Base-by-base conservation (phyloP, 768 basidiomycete genomes). In the Tulasnella sp. region DNA sequence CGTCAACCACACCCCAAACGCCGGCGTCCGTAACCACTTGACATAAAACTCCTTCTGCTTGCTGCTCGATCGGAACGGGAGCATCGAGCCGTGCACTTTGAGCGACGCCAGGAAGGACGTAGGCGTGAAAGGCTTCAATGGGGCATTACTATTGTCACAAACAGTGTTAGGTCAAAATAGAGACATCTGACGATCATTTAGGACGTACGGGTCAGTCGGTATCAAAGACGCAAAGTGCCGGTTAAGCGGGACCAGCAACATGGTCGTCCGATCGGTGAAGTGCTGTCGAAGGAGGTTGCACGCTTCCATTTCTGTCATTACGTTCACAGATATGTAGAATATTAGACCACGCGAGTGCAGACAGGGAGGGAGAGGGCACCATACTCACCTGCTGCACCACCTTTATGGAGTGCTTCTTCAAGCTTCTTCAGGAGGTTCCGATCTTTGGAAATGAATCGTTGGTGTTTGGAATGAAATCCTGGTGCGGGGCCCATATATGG, bases 151-250 rank as follows among this genome's bases (percentile, higher is more conserved):
- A 21, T 13, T 23, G 10, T 15, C 0, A 27, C 3, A 4, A 27
- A 15, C 21, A 13, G 9, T 11, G 13, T 17, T 10, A 27, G 34
- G 54, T 59, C 10, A 59, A 27, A 21, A 49, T 15, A 3, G 3
- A 7, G 23, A 9, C 2, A 15, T 21, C 7, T n/a, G 15, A 27
- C 10, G 9, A 32, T 26, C 24, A 8, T 23, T 26, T 17, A 51
- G 3, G 15, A 60, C 83, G 82, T 7, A 75, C 71, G 4, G 82
- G 84, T 19, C 53, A 50, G 82, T 78, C 60, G 89, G 88, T 69
- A 93, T 89, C 50, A 94, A 78, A 1, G 85, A 85, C 61, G 88
- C 86, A 43, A 97, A 82, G 74, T 97, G 97, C 64, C 94, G 81
- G 65, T 94, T 85, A 3, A 98, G 78, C 0, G 95, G 95, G 2